Base-by-base conservation (phyloP, 305 asterid genomes). In the Striga hermonthica region DNA sequence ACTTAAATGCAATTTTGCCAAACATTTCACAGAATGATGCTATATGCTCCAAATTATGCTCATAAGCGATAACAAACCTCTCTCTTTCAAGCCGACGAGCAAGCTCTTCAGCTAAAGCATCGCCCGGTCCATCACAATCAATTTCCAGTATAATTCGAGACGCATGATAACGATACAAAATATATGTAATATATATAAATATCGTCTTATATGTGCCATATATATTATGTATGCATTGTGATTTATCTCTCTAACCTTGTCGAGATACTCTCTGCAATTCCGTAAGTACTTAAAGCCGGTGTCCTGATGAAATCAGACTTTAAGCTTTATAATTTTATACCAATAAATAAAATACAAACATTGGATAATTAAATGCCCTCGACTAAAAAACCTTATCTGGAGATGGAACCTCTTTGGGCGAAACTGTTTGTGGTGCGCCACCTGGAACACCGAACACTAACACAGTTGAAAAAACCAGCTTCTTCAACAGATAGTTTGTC, bases 401-500 rank as follows among this genome's bases (percentile, higher is more conserved):
- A 55, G 90, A 48, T 39, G 90, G 84, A 13, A 80, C 65, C 69
- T 81, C 82, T 72, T 83, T 78, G 67, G 57, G 62, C 22, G 90
- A 83, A 67, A 85, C 83, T 34, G 77, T 62, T 68, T 81, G 95
- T 38, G 95, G 96, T 41, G 96, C 95, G 57, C 96, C 96, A 13
- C 76, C 74, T 7, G 95, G 96, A 60, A 89, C n/a, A n/a, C n/a
- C n/a, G n/a, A n/a, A n/a, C 96, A 69, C 95, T 87, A 64, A 84
- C 87, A 38, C 96, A 89, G 62, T 86, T 86, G 57, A 7, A 48
- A 77, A 69, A 77, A 59, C 96, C 95, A 67, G 89, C 95, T 81
- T 86, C 96, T 74, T 84, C 90, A 59, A 89, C 50, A n/a, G 96
- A 89, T 67, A 89, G 80, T 78, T 89, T 89, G 79, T 89, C 96